Evolutionary conservation across 176 grass and related monocot species (phyloP), one percentile per base, ranked within the genome.

Genomic region (Raddia guianensis): DNA sequence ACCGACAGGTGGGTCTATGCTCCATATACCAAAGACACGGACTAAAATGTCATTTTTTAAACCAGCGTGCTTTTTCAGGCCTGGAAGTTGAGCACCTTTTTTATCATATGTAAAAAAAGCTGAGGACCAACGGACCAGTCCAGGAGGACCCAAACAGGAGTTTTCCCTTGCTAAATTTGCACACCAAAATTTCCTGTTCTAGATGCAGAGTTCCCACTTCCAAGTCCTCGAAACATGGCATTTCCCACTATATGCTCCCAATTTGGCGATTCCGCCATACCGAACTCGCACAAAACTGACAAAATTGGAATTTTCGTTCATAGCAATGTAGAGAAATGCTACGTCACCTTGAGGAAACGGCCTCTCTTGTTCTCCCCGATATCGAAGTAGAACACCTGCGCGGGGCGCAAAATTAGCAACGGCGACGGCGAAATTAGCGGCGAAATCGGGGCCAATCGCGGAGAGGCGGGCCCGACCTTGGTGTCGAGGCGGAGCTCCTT

Each of bases 311-410:
- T 75, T 52, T 76, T 42, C 21, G 54, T 4, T 6, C 0, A 66
- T 0, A 72, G 1, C 13, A 37, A 58, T 27, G 33, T 0, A 53
- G 11, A 68, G 43, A 68, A 72, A 56, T 4, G 58, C n/a, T 7
- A 42, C 12, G 34, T 83, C 72, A 94, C 96, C 96, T 99, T 99
- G 76, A 99, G 84, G 88, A 95, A 99, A 55, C 92, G 92, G 56
- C 96, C 96, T 78, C 96, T 95, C 90, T 95, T 95, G 80, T 99
- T 99, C 86, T 95, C 96, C 67, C 96, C 96, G 61, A 93, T 89
- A 76, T 99, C 90, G 66, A 99, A 99, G 80, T 95, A 95, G 69
- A 99, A 99, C 79, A 95, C 92, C 93, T 99, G 79, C 72, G 40
- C 54, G 42, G 32, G 32, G 46, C 18, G 68, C 70, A 35, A 68